A percentile compares a stretch with the other conserved stretches of the same genome.
Conservation (phyloP, 495 filamentous ascomycete species). For the Xylaria scruposa region DNA sequence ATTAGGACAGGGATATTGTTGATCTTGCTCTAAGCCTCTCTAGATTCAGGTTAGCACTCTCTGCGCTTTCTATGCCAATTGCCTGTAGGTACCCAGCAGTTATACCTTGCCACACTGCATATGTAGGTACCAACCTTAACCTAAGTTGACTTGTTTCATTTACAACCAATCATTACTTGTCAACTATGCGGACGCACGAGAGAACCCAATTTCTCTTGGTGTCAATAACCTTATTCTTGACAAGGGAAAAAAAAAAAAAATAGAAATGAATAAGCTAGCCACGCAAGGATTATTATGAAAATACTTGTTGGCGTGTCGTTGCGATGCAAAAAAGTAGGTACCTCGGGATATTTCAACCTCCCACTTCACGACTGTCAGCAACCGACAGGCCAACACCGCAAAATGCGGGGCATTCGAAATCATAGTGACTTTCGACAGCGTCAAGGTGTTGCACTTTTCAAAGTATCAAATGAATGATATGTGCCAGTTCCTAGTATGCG, state of each 20-base stretch:
- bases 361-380: neutral
- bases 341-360: neutral
- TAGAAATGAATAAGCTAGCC: neutral
- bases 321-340: neutral
- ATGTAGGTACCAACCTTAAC: neutral
- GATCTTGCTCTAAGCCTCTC: neutral
- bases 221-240: neutral
- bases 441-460: neutral
- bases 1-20: neutral
- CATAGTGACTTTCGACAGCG: neutral
- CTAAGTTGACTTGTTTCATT: neutral
- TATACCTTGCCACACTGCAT: neutral
- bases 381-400: slow-evolving; percentile 2
- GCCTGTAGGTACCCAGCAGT: neutral
- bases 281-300: neutral
- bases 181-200: neutral
- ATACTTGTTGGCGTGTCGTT: neutral
- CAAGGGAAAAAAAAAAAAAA: too few species aligned
- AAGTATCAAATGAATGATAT: neutral
- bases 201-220: neutral
- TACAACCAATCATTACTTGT: neutral
- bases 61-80: neutral
- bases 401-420: slow-evolving; percentile 15
- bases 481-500: neutral
- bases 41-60: neutral